phyloP scores from a whole-genome alignment of 768 basidiomycete genomes.

The Leccinum subtestaceum region DNA sequence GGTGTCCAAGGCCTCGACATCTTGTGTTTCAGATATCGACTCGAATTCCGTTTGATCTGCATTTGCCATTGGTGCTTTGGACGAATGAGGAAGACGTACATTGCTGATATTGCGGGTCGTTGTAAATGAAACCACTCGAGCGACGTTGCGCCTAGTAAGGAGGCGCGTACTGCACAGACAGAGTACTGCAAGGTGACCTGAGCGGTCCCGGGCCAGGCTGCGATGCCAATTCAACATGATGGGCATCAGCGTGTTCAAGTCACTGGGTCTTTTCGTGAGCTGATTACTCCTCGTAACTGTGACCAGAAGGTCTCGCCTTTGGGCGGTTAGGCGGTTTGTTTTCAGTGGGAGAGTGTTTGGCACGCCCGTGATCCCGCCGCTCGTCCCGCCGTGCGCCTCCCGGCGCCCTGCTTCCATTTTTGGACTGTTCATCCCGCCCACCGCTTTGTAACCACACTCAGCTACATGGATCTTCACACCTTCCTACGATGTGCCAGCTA shows the following conservation, averaged over 20 bases:
- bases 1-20: slow-evolving; percentile 55
- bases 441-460: too few species aligned
- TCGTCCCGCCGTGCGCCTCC: too few species aligned
- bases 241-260: neutral
- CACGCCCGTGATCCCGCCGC: too few species aligned
- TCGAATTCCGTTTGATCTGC: slow-evolving; percentile 13
- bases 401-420: too few species aligned
- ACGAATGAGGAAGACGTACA: neutral
- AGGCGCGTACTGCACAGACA: too few species aligned
- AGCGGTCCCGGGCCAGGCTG: neutral
- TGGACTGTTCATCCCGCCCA: too few species aligned
- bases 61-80: neutral
- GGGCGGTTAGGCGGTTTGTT: too few species aligned
- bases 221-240: neutral
- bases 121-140: neutral
- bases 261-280: neutral
- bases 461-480: too few species aligned
- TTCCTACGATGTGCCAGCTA: too few species aligned
- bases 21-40: slow-evolving; percentile 50
- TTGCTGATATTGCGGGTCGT: neutral
- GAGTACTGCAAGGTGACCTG: neutral
- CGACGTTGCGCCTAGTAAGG: neutral
- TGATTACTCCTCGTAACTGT: too few species aligned
- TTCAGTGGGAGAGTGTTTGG: too few species aligned
- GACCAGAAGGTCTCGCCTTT: too few species aligned